Conservation (phyloP, 352 stramenopile species). For the Globisporangium emineosum region DNA sequence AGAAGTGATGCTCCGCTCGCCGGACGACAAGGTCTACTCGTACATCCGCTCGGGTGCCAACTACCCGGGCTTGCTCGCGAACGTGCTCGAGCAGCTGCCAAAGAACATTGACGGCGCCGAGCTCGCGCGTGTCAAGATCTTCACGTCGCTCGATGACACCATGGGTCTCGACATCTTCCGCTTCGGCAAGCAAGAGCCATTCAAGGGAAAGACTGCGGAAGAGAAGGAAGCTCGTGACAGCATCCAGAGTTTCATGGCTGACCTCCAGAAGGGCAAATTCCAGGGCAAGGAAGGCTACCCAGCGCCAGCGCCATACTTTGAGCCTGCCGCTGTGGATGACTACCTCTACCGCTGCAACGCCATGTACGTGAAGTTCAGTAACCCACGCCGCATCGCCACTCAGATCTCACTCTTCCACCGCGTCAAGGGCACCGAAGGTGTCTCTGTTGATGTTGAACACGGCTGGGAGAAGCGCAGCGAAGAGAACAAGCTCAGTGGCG, state of each 20-base stretch:
- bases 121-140: constrained; percentile 88
- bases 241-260: constrained; percentile 67
- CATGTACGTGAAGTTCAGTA: constrained; percentile 83
- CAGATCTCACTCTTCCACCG: constrained; percentile 70
- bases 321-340: constrained; percentile 55
- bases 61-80: constrained; percentile 67
- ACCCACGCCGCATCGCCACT: constrained; percentile 65
- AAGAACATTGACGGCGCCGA: constrained; percentile 57
- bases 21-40: constrained; percentile 72
- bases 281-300: constrained; percentile 48
- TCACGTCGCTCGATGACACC: constrained; percentile 82
- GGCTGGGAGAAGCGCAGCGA: constrained; percentile 77
- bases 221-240: constrained; percentile 52
- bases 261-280: constrained; percentile 80
- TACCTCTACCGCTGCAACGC: constrained; percentile 73
- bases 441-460: constrained; percentile 77
- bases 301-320: constrained; percentile 48
- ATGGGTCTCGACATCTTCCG: constrained; percentile 86
- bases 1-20: constrained; percentile 79
- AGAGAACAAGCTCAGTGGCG: constrained; percentile 77
- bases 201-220: constrained; percentile 50
- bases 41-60: constrained; percentile 80
- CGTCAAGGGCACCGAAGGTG: constrained; percentile 70
- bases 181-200: constrained; percentile 74
- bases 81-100: constrained; percentile 70